These are phyloP conservation scores for Saccharum hybrid DNA, from an alignment of 202 grass and related monocot species.

Conservation along the genomic window DNA sequence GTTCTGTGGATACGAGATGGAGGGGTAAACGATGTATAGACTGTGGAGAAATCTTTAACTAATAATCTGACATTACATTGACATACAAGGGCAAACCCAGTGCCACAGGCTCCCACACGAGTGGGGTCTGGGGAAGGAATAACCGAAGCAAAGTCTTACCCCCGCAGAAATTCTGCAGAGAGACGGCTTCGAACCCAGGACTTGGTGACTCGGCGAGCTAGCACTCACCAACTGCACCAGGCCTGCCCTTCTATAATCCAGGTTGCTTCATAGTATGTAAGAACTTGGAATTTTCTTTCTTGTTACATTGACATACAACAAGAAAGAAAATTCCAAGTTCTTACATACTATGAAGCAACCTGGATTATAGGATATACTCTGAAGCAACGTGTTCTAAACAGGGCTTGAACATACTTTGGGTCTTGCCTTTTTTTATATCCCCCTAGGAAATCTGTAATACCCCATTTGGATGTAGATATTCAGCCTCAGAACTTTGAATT, in stretches of 20 bases:
- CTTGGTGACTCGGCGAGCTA: no score
- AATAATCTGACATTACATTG: constrained; percentile 5
- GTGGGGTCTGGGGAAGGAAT: no score
- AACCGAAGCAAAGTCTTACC: no score
- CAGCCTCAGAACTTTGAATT: neutral
- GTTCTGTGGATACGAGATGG: neutral
- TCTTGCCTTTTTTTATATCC: neutral
- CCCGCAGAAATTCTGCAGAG: no score
- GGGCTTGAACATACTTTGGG: neutral
- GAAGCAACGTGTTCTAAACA: neutral
- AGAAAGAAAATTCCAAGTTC: neutral
- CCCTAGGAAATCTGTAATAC: neutral
- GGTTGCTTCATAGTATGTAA: no score
- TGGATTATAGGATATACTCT: neutral
- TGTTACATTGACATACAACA: neutral
- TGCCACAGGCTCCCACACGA: no score
- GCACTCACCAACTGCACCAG: no score
- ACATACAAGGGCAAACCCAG: neutral
- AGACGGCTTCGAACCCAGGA: no score
- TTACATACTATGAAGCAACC: neutral
- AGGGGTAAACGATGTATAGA: neutral
- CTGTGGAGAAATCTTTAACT: neutral
- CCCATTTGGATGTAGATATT: neutral
- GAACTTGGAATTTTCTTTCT: no score
- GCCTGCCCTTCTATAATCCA: no score